phyloP scores from a whole-genome alignment of 1,139 yeast species.

The Lodderomyces orthopsilosis region DNA sequence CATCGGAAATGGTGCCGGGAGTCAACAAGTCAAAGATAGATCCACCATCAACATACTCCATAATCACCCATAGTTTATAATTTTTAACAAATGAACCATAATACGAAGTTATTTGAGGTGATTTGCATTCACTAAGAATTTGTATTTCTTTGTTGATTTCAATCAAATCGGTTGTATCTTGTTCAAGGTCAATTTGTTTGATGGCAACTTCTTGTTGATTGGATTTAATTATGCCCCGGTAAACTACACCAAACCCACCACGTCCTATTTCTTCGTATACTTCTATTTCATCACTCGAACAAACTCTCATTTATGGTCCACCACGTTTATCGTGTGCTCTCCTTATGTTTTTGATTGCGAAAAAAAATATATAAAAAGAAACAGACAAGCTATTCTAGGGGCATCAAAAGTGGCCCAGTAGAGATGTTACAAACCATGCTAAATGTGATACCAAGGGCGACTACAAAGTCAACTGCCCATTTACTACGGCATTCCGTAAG shows the following conservation, averaged over 20 bases:
- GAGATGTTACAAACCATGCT: not conserved
- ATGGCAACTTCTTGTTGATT: conserved; percentile 57
- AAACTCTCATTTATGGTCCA: conserved; percentile 8
- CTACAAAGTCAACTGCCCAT: not conserved
- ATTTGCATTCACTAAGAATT: conserved; percentile 70
- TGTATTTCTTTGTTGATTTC: conserved; percentile 81
- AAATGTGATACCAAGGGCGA: not conserved
- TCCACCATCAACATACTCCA: conserved; percentile 87
- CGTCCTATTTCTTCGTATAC: conserved; percentile 78
- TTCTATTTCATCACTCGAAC: conserved; percentile 36
- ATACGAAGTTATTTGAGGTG: conserved; percentile 65
- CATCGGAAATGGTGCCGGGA: conserved; percentile 56
- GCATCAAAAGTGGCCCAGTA: not conserved
- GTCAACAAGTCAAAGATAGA: conserved; percentile 65
- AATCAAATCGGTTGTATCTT: conserved; percentile 68
- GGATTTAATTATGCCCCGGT: conserved; percentile 60
- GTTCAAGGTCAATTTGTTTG: conserved; percentile 76
- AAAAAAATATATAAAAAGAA: not conserved
- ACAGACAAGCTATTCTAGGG: no score
- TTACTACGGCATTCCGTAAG: not conserved
- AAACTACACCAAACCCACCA: conserved; percentile 89
- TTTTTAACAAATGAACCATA: conserved; percentile 80
- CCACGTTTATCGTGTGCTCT: no score
- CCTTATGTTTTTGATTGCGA: conserved; percentile 4
- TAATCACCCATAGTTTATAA: conserved; percentile 78